Conservation (phyloP, 2,329 filamentous ascomycete species). For the Mycosphaerella arachidis region DNA sequence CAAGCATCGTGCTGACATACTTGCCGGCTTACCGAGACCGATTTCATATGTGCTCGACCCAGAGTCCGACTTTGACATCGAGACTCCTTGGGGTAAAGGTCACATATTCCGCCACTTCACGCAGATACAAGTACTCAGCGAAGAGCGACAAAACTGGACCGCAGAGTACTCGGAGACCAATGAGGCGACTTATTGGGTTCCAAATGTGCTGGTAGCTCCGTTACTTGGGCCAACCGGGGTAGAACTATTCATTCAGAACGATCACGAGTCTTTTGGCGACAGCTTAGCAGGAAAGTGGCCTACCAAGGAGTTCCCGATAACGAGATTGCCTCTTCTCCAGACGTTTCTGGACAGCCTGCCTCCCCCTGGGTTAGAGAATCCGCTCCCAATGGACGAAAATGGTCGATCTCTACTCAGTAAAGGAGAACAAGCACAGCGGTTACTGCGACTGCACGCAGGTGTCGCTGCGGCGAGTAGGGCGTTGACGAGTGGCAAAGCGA, state of each 20-base stretch:
- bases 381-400: slow-evolving; percentile 5
- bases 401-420: not conserved
- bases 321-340: slow-evolving; percentile 10
- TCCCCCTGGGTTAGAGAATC: not conserved
- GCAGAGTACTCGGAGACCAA: slow-evolving; percentile 9
- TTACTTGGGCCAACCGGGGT: slow-evolving; percentile 27
- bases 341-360: slow-evolving; percentile 9
- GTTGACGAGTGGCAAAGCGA: slow-evolving; percentile 3
- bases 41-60: slow-evolving; percentile 22
- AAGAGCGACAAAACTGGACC: slow-evolving; percentile 10
- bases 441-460: not conserved
- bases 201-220: slow-evolving; percentile 31
- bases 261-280: slow-evolving; percentile 20
- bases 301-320: slow-evolving; percentile 15
- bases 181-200: slow-evolving; percentile 21
- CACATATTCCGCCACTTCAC: slow-evolving; percentile 21
- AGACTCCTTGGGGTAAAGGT: slow-evolving; percentile 7
- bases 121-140: slow-evolving; percentile 24
- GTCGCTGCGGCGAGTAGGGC: not conserved
- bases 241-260: slow-evolving; percentile 26
- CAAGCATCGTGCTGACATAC: slow-evolving; percentile 18
- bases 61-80: slow-evolving; percentile 13
- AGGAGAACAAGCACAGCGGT: not conserved
- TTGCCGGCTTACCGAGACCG: slow-evolving; percentile 23
- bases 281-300: slow-evolving; percentile 21